Percentiles rank a stretch among this genome's conserved stretches.
Evolutionary conservation across 169 alveolate genomes (phyloP).

Genomic region (Eimeria zaria): DNA sequence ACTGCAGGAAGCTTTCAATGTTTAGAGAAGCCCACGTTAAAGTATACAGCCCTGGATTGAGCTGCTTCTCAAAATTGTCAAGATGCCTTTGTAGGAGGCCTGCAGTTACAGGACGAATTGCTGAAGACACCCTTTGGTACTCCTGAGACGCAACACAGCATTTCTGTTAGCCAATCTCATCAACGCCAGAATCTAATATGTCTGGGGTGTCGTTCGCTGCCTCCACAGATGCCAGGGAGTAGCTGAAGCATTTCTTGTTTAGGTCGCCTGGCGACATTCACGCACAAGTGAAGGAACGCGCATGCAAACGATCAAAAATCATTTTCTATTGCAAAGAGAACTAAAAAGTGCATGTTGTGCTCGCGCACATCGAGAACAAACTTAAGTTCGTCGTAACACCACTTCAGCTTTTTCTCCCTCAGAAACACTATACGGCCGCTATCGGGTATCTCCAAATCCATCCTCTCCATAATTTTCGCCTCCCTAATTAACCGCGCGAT

Average conservation of each 20-base stretch:
- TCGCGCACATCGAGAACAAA: conserved; percentile 85
- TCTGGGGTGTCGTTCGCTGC: not conserved
- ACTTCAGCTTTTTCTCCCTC: conserved; percentile 96
- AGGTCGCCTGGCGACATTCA: not conserved
- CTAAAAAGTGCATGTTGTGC: not conserved
- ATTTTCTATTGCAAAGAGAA: not conserved
- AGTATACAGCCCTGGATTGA: conserved; percentile 96
- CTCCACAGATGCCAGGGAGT: not conserved
- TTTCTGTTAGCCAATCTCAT: not conserved
- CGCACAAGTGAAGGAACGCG: not conserved
- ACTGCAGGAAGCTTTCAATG: conserved; percentile 95
- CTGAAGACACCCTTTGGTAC: conserved; percentile 95
- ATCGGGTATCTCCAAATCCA: conserved; percentile 97
- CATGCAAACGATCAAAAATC: not conserved
- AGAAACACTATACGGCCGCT: conserved; percentile 96
- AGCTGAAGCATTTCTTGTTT: not conserved
- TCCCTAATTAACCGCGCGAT: conserved; percentile 97
- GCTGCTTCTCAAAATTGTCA: conserved; percentile 94
- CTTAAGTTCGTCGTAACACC: conserved; percentile 95
- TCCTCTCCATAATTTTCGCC: conserved; percentile 96
- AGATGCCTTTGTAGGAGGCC: conserved; percentile 95
- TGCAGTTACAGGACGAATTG: conserved; percentile 94
- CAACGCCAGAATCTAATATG: not conserved
- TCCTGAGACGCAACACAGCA: conserved; percentile 91
- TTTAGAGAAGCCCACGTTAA: conserved; percentile 97